Evolutionary conservation across 2,329 filamentous ascomycete species (phyloP), one percentile per base, ranked within the genome.

Genomic region (Curvularia verruculosa): DNA sequence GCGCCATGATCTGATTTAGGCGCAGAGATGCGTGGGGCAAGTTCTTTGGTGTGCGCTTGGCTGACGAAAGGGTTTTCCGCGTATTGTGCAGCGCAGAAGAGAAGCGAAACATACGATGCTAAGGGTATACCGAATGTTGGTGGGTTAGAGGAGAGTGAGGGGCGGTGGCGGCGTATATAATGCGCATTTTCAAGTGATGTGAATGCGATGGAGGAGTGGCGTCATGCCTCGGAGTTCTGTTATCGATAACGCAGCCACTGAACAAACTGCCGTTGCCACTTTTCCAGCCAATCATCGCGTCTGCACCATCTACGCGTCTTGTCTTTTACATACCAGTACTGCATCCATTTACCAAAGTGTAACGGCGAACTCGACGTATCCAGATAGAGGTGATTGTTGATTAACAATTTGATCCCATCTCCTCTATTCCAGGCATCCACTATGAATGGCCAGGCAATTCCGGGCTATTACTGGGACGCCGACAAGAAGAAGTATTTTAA

Each of bases 401-500:
- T 36, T 4, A 46, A 29, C 1, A n/a, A 12, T 8, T 12, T 8
- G 5, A 9, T 34, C 12, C 2, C 3, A 28, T n/a, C 19, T 3
- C 19, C n/a, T 9, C 5, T 10, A 23, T 18, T 39, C 19, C 19
- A 6, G 3, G 4, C 1, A 19, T 3, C 3, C 41, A 36, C 4
- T 15, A 79, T 79, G 77, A 75, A 78, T 56, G 68, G 73, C 29
- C 73, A 74, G 52, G 65, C 76, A 34, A 75, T 83, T n/a, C 80
- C 81, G 3, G 81, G 81, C 31, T 82, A 77, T 58, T 82, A 81
- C 64, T 83, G 71, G 59, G 79, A 83, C 59, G 61, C 68, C 31
- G 78, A 80, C 37, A 82, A 80, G 68, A 73, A 75, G 48, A 83
- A 82, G 57, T 83, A 83, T 66, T 83, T 83, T 73, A 76, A 75